Evolutionary conservation across 139 green algal species (phyloP), one percentile per base, ranked within the genome.

Genomic region (Volvox africanus): DNA sequence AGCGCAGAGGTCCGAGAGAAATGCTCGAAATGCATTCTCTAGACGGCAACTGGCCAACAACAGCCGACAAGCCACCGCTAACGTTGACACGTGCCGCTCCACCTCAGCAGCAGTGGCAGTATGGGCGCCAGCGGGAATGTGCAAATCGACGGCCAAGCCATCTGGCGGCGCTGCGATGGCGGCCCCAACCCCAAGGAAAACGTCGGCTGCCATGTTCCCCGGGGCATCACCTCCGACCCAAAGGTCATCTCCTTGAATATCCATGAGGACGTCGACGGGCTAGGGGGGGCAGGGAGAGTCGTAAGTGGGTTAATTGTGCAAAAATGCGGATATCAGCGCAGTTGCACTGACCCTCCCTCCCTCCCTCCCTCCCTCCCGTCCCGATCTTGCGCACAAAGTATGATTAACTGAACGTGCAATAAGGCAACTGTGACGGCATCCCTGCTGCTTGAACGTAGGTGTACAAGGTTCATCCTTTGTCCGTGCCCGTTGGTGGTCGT

Each of bases 41-140:
- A 91, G 87, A 13, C 76, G 87, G 13, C 75, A 33, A 35, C 32
- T 24, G 1, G 87, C 75, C 61, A 91, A 77, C 76, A 91, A 75
- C 87, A 91, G 61, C 20, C 87, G 87, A 32, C 76, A 79, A 3
- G 87, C 87, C 75, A 86, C 33, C 76, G 87, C 87, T 61, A 91
- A 75, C 0, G 87, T 91, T 3, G 87, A 86, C 17, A 91, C 61
- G 24, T 55, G 76, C 24, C 55, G 87, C 76, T 86, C 76, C 21
- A 12, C 65, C 11, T 28, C 65, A 73, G 65, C 65, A 24, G 21
- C 65, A 73, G 65, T 28, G 65, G 65, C 11, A 73, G 65, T 12
- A 30, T 2, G 65, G 65, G 21, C 65, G 21, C 65, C 65, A 61
- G 62, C 62, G 62, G 82, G 32, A 3, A 55, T 55, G 44, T n/a